phyloP scores from a whole-genome alignment of 371 early-diverging fungal species.

The Lichtheimia hyalospora region DNA sequence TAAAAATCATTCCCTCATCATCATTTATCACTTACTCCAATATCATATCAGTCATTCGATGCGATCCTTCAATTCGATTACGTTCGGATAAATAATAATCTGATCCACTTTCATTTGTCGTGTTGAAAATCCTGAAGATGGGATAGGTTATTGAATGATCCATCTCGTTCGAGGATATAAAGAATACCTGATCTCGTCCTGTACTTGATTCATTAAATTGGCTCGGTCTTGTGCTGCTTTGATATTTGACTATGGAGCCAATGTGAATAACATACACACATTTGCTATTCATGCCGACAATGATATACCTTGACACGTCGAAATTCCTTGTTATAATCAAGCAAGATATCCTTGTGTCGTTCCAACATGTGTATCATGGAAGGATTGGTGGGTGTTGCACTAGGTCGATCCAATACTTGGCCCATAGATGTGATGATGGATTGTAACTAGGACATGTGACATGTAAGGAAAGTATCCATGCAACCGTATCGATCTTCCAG shows the following conservation, averaged over 20 bases:
- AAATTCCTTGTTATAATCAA: slow-evolving; percentile 71
- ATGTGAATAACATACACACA: background rate
- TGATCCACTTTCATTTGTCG: slow-evolving; percentile 34
- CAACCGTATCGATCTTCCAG: background rate
- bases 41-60: slow-evolving; percentile 67
- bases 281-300: slow-evolving; percentile 9
- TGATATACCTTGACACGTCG: slow-evolving; percentile 52
- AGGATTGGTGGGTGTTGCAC: slow-evolving; percentile 56
- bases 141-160: too few species aligned
- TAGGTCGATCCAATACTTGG: slow-evolving; percentile 54
- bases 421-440: slow-evolving; percentile 51
- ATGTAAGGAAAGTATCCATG: background rate
- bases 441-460: slow-evolving; percentile 44
- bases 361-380: slow-evolving; percentile 72
- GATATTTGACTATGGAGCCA: slow-evolving; percentile 45
- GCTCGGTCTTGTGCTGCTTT: slow-evolving; percentile 61
- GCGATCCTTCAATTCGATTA: slow-evolving; percentile 57
- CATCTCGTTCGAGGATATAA: background rate
- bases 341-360: slow-evolving; percentile 70
- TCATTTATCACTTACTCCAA: slow-evolving; percentile 48
- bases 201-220: slow-evolving; percentile 58
- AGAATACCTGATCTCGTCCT: slow-evolving; percentile 55
- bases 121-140: slow-evolving; percentile 37
- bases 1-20: background rate
- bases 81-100: slow-evolving; percentile 66